Base-by-base conservation (phyloP, 495 filamentous ascomycete genomes). In the Penicillium waksmanii region DNA sequence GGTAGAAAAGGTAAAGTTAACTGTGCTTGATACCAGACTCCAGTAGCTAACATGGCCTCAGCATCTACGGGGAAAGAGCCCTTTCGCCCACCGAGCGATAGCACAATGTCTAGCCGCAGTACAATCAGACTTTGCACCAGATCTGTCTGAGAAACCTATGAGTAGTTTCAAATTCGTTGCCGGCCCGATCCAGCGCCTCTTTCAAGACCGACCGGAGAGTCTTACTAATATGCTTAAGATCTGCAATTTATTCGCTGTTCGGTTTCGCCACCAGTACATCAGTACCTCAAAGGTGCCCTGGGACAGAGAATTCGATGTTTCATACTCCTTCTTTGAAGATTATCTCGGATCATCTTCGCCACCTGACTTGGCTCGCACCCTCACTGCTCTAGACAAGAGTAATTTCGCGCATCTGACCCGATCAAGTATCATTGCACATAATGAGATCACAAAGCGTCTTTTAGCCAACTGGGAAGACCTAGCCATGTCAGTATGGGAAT, bases 131-230 rank as follows among this genome's bases (percentile, higher is more conserved):
- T 49, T 43, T 46, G 55, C 50, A 2, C 4, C 25, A n/a, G 48
- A 63, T 6, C 53, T 70, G 34, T 56, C 62, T 3, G 38, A 53
- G 12, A 52, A 42, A 19, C 46, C 55, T 6, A 38, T 25, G 7
- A 67, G 66, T 3, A 71, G 67, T 10, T 77, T 80, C 13, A 69
- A 70, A 33, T 80, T 80, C 34, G 73, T 78, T 36, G 67, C 74
- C 18, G 63, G 64, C 1, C 74, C 77, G 1, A 74, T 80, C 12
- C 77, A 80, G 51, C 46, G 51, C 8, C 35, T 80, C 3, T 77
- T 80, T 53, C 65, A 62, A 44, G 64, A 69, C 3, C 68, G 70
- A 19, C 66, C 68, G 1, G 66, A 66, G 5, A 73, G 70, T 21
- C 47, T 80, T 18, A 62, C 56, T 2, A 56, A 58, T 2, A 71